Percentiles rank a stretch among this genome's conserved stretches.
Evolutionary conservation across 352 stramenopile genomes (phyloP).

Genomic region (Pythium utonaiense): DNA sequence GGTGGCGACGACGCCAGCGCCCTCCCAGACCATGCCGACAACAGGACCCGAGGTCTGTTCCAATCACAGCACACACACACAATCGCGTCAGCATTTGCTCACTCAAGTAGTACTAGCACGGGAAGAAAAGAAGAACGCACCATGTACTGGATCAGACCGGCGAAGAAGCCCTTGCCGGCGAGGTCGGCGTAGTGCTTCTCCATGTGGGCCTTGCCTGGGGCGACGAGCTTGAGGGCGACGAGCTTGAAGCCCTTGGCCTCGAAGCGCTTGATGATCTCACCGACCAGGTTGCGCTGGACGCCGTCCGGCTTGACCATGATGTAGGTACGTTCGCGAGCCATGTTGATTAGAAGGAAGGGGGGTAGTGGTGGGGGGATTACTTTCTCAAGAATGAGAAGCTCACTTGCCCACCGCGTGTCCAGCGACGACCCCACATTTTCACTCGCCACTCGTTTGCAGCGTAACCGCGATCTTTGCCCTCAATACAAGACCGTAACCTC

Average conservation of each 20-base stretch:
- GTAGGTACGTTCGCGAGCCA: slow-evolving; percentile 67
- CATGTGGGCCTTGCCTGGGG: slow-evolving; percentile 68
- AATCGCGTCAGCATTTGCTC: slow-evolving; percentile 1
- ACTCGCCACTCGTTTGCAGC: slow-evolving; percentile 17
- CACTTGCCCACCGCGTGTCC: not conserved
- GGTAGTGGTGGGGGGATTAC: slow-evolving; percentile 1
- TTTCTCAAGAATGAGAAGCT: slow-evolving; percentile 18
- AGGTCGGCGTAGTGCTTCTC: slow-evolving; percentile 93
- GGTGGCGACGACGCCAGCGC: slow-evolving; percentile 90
- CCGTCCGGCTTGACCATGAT: slow-evolving; percentile 98
- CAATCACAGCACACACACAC: not conserved
- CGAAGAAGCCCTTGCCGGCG: slow-evolving; percentile 93
- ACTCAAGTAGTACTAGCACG: not conserved
- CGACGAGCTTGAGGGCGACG: slow-evolving; percentile 92
- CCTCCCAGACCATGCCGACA: slow-evolving; percentile 94
- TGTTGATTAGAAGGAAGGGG: slow-evolving; percentile 20
- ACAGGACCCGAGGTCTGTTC: slow-evolving; percentile 86
- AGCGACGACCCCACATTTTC: slow-evolving; percentile 6
- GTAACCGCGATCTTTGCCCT: not conserved
- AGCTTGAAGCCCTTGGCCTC: slow-evolving; percentile 98
- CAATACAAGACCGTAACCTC: slow-evolving; percentile 12
- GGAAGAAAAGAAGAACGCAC: slow-evolving; percentile 8
- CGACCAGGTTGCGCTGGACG: slow-evolving; percentile 94
- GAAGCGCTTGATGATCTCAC: slow-evolving; percentile 98
- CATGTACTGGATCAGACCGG: slow-evolving; percentile 96